Conservation (phyloP, 1,284 basidiomycete species). For the Trichosporon sp. region DNA sequence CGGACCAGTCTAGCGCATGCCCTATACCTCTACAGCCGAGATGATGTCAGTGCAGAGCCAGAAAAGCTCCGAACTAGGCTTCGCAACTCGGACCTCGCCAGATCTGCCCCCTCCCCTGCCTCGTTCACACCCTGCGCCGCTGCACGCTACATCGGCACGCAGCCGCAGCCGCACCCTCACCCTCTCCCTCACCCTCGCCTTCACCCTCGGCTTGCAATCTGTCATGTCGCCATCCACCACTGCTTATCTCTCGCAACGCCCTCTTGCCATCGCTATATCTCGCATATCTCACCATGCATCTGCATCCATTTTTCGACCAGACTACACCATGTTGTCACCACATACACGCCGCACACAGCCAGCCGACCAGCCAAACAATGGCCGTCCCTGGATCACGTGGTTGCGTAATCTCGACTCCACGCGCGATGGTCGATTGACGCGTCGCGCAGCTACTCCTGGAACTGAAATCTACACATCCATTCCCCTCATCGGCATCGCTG, state of each 20-base stretch:
- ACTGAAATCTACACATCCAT: not conserved
- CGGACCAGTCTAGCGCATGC: not conserved
- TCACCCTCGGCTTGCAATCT: too few relatives aligned
- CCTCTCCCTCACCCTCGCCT: not conserved
- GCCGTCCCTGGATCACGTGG: slow-evolving; percentile 2
- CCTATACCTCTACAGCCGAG: not conserved
- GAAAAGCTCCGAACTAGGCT: not conserved
- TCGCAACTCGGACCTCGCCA: not conserved
- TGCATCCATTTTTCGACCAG: too few relatives aligned
- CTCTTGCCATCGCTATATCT: not conserved
- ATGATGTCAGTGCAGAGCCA: not conserved
- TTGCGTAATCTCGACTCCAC: slow-evolving; percentile 1
- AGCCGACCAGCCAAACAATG: not conserved
- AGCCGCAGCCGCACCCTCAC: not conserved
- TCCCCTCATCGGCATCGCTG: not conserved
- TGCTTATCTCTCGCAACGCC: not conserved
- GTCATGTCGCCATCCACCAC: not conserved
- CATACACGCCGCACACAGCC: too few relatives aligned
- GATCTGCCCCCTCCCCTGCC: too few relatives aligned
- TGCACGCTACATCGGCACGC: not conserved
- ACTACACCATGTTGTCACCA: not conserved
- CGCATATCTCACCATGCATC: not conserved
- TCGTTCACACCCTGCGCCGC: not conserved
- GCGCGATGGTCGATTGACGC: not conserved
- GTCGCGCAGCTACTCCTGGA: not conserved